Evolutionary conservation across 2,329 filamentous ascomycete species (phyloP).

Genomic region (Pezicula carpinea): DNA sequence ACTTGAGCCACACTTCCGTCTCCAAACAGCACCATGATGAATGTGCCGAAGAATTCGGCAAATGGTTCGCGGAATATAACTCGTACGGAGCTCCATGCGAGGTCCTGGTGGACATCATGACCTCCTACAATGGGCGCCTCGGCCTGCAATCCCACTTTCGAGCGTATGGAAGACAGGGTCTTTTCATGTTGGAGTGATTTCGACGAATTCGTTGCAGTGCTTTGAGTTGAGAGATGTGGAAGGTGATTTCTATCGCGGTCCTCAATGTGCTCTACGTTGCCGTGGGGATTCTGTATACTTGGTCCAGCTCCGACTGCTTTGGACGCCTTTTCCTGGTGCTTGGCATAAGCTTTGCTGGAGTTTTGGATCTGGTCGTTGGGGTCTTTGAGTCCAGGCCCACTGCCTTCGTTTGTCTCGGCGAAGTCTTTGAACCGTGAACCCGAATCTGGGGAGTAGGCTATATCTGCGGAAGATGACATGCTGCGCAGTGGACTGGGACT

Average conservation of each 20-base stretch:
- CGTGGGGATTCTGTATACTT: slow-evolving; percentile 6
- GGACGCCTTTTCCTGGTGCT: slow-evolving; percentile 12
- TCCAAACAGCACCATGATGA: slow-evolving; percentile 65
- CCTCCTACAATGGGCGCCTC: slow-evolving; percentile 19
- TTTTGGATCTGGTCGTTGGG: slow-evolving; percentile 15
- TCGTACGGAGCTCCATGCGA: slow-evolving; percentile 50
- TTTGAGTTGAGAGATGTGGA: neutral
- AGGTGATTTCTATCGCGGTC: slow-evolving; percentile 5
- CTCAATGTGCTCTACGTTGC: slow-evolving; percentile 11
- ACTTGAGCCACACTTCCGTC: slow-evolving; percentile 70
- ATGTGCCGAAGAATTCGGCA: slow-evolving; percentile 64
- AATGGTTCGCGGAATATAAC: slow-evolving; percentile 51
- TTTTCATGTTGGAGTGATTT: slow-evolving; percentile 8
- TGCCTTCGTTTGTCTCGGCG: slow-evolving; percentile 6
- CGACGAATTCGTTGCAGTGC: neutral
- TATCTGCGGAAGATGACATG: slow-evolving; percentile 2
- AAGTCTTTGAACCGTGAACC: slow-evolving; percentile 11
- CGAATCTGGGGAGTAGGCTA: slow-evolving; percentile 7
- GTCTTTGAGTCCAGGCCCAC: slow-evolving; percentile 14
- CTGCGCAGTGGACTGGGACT: neutral
- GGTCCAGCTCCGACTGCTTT: slow-evolving; percentile 12
- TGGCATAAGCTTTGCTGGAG: slow-evolving; percentile 10
- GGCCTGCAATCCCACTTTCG: slow-evolving; percentile 14
- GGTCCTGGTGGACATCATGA: slow-evolving; percentile 23
- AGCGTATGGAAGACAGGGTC: slow-evolving; percentile 13